Conservation (phyloP, 768 basidiomycete genomes). For the Suillus subaureus region DNA sequence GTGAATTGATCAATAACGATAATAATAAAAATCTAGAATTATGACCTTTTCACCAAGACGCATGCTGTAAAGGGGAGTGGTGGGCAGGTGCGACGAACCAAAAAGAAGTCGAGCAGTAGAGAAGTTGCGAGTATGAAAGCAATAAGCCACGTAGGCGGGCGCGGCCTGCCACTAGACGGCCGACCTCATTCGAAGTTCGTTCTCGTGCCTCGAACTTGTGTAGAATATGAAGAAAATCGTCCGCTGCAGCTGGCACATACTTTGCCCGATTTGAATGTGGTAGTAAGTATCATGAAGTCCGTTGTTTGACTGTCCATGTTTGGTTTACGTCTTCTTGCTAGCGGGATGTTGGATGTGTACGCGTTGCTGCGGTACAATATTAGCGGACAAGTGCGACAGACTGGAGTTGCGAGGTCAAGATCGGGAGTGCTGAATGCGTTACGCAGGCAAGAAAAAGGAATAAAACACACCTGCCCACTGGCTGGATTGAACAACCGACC, state of each 20-base stretch:
- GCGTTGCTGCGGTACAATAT: background rate
- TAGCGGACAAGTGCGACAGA: background rate
- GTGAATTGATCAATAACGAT: background rate
- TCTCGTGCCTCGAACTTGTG: no score
- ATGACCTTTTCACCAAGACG: background rate
- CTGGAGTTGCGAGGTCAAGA: background rate
- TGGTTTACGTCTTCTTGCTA: background rate
- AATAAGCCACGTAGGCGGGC: no score
- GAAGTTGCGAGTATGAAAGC: background rate
- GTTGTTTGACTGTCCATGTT: background rate
- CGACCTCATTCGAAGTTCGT: no score
- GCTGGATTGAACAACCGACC: conserved; percentile 44
- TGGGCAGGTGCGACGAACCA: background rate
- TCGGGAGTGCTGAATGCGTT: no score
- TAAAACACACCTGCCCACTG: conserved; percentile 29
- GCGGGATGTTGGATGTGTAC: background rate
- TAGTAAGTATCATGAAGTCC: no score
- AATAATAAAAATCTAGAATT: background rate
- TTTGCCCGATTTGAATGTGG: no score
- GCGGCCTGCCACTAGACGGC: no score
- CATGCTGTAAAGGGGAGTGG: background rate
- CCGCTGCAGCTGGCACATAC: no score
- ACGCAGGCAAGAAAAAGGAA: background rate
- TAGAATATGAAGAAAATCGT: no score
- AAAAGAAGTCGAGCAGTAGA: background rate